Evolutionary conservation across 768 basidiomycete genomes (phyloP).

Genomic region (Russula vinacea): DNA sequence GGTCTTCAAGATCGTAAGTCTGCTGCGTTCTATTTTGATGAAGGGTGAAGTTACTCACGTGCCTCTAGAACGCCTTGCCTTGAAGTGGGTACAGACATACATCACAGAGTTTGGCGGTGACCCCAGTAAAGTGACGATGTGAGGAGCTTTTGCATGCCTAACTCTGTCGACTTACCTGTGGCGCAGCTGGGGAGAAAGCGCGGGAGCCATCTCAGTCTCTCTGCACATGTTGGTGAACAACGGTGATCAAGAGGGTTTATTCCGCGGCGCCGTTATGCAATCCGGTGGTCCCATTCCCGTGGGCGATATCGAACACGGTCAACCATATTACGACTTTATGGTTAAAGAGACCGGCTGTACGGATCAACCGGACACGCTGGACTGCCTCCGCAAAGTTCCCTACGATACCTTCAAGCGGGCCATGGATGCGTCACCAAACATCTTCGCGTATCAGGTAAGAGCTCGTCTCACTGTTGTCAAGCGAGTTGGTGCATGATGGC

Average conservation of each 20-base stretch:
- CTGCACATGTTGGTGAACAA: conserved; percentile 45
- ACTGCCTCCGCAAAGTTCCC: conserved; percentile 43
- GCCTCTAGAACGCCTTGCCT: conserved; percentile 49
- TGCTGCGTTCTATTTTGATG: neutral
- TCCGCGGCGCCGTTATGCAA: conserved; percentile 48
- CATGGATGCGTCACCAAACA: conserved; percentile 35
- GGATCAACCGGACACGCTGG: conserved; percentile 38
- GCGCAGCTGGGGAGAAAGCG: conserved; percentile 49
- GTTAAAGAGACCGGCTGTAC: conserved; percentile 42
- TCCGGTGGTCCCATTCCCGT: conserved; percentile 41
- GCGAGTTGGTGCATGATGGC: neutral
- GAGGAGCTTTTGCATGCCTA: conserved; percentile 28
- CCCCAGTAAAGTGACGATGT: conserved; percentile 57
- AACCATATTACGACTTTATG: conserved; percentile 44
- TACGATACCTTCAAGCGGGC: conserved; percentile 36
- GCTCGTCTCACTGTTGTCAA: too few species aligned
- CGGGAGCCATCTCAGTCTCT: conserved; percentile 50
- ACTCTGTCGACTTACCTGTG: conserved; percentile 9
- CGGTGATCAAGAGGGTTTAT: conserved; percentile 41
- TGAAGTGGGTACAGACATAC: conserved; percentile 67
- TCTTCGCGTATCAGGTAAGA: conserved; percentile 38
- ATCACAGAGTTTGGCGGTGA: conserved; percentile 65
- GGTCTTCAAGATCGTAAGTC: conserved; percentile 64
- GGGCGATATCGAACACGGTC: conserved; percentile 34
- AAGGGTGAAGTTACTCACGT: neutral